Evolutionary conservation across 306 rosid genomes (phyloP).

Genomic region (Rosa rugosa): DNA sequence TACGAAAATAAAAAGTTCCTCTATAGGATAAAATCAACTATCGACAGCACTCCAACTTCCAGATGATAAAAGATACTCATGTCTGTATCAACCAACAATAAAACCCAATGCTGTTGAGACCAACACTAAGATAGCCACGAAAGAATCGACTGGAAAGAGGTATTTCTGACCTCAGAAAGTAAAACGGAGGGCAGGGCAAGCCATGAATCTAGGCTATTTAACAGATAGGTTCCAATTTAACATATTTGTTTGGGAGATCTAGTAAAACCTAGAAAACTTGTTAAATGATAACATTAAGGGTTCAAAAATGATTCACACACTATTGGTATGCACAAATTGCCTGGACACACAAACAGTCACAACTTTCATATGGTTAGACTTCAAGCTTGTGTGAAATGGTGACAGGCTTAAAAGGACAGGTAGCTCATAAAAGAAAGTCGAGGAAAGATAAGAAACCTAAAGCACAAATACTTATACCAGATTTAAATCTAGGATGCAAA

Average conservation of each 20-base stretch:
- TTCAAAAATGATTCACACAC: not conserved
- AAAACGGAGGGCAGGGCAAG: not conserved
- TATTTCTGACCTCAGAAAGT: not conserved
- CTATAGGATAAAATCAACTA: not conserved
- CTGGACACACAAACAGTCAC: not conserved
- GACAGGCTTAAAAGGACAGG: not conserved
- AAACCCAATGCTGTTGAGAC: not conserved
- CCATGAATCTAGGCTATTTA: not conserved
- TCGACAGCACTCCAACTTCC: not conserved
- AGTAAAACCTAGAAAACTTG: not conserved
- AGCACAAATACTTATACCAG: not conserved
- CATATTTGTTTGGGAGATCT: not conserved
- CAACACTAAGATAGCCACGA: not conserved
- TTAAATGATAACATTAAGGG: not conserved
- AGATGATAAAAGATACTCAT: not conserved
- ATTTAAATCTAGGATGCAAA: not conserved
- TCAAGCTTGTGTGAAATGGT: not conserved
- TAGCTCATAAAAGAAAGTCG: not conserved
- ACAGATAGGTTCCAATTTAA: not conserved
- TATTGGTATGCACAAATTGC: not conserved
- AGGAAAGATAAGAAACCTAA: not conserved
- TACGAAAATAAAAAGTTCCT: not conserved
- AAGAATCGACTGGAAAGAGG: not conserved
- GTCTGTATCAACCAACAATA: not conserved
- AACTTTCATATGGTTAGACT: not conserved